Evolutionary conservation across 441 rosid genomes (phyloP), one percentile per base, ranked within the genome.

Genomic region (Arabidopsis hybrid): DNA sequence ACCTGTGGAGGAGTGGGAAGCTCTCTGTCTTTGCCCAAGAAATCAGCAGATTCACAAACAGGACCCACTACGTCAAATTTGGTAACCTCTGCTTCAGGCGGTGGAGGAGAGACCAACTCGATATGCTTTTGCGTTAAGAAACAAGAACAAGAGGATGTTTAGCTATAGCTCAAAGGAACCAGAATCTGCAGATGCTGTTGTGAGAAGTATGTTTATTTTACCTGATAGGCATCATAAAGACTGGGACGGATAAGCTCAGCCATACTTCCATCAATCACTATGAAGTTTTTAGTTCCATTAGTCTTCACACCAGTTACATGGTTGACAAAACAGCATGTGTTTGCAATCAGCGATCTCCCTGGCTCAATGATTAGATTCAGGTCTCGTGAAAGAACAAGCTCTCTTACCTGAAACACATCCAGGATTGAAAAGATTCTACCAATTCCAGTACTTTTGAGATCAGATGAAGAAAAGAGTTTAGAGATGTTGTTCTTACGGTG

Each of bases 191-290:
- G 31, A 67, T 47, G 29, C 21, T 43, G 8, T 26, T 57, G 29
- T 42, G 10, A 67, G 43, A 56, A 64, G 14, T 31, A 16, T 42
- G 14, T 59, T 35, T 49, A 31, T 26, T 26, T 82, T 74, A 95
- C 99, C 83, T 95, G 98, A 78, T 95, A 95, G 62, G 99, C 98
- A 81, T 79, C 98, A 69, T 95, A 95, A 35, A 95, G 97, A 85
- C 98, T 95, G 14, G 97, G 99, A 56, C 98, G 99, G 80, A 95
- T 95, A 26, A 93, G 97, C 75, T 95, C 97, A 52, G 97, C 93
- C 97, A 93, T 95, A 85, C 99, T 95, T 52, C 99, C 98, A 83
- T 95, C 98, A 60, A 93, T 89, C 65, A 93, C 97, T 14, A 95
- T 74, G 76, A 95, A 90, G 70, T 88, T 93, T 80, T 91, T 95